Evolutionary conservation across 179 eudicot species (phyloP).

Genomic region (Spinacia oleracea): DNA sequence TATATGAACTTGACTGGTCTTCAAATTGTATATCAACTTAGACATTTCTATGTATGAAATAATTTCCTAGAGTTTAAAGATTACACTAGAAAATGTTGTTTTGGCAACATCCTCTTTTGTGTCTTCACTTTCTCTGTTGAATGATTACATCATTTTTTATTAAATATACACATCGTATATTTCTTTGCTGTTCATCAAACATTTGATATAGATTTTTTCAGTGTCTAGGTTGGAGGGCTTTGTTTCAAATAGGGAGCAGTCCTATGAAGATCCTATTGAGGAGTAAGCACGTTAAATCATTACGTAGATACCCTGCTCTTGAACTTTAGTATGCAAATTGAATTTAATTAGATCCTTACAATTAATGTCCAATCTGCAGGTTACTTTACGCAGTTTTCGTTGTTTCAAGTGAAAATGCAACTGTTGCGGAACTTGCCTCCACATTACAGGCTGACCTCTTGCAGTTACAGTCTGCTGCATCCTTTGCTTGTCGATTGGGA

Average conservation of each 20-base stretch:
- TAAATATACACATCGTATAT: too few species aligned
- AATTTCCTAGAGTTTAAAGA: too few species aligned
- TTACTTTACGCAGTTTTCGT: constrained; percentile 97
- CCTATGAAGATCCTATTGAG: constrained; percentile 98
- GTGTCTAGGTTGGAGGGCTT: constrained; percentile 99
- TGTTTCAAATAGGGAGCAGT: constrained; percentile 97
- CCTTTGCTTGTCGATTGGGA: constrained; percentile 95
- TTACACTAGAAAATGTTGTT: background rate
- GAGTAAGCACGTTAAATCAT: constrained; percentile 64
- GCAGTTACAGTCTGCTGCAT: constrained; percentile 99
- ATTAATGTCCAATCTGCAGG: constrained; percentile 45
- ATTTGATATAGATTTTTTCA: constrained; percentile 52
- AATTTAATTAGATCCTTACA: constrained; percentile 25
- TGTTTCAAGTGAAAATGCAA: constrained; percentile 96
- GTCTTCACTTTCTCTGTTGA: too few species aligned
- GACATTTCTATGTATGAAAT: too few species aligned
- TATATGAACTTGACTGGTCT: background rate
- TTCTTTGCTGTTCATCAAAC: constrained; percentile 6
- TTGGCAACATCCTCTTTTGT: background rate
- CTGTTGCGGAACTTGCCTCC: constrained; percentile 92
- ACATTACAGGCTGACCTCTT: constrained; percentile 95
- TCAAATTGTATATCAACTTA: background rate
- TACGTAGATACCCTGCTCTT: constrained; percentile 12
- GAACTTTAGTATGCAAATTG: background rate
- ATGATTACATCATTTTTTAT: too few species aligned